These are phyloP conservation scores for Hypoxylon sp. DNA, from an alignment of 2,329 filamentous ascomycete genomes.

Conservation along the genomic window DNA sequence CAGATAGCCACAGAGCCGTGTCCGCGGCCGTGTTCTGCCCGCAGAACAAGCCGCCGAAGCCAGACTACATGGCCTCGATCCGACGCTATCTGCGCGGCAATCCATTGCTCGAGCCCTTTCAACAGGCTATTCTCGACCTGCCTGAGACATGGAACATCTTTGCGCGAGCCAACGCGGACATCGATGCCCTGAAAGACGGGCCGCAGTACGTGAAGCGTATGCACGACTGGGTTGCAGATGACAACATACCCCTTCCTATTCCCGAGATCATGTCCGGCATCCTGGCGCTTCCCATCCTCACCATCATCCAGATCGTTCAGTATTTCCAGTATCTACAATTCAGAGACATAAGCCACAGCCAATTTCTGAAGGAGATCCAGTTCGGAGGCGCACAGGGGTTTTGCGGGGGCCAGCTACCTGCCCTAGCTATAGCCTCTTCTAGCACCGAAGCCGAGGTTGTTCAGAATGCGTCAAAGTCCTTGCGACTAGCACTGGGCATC, in stretches of 20 bases:
- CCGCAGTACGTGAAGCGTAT: conserved; percentile 2
- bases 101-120: conserved; percentile 1
- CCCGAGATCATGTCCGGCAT: conserved; percentile 10
- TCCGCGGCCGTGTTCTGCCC: conserved; percentile 4
- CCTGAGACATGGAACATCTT: conserved; percentile 1
- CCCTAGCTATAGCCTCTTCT: conserved; percentile 7
- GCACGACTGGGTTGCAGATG: conserved; percentile 8
- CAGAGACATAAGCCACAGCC: not conserved
- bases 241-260: not conserved
- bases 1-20: not conserved
- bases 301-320: conserved; percentile 13
- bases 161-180: conserved; percentile 2
- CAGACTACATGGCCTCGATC: not conserved
- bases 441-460: conserved; percentile 5
- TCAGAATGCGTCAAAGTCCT: conserved; percentile 1
- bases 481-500: conserved; percentile 6
- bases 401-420: conserved; percentile 6
- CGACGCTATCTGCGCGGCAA: conserved; percentile 5
- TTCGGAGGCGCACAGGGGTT: conserved; percentile 11
- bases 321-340: conserved; percentile 11
- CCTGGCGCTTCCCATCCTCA: conserved; percentile 9
- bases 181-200: conserved; percentile 5
- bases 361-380: conserved; percentile 2
- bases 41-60: conserved; percentile 8
- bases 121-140: conserved; percentile 7